Percentiles rank a stretch among this genome's conserved stretches.
phyloP scores from a whole-genome alignment of 805 yeast genomes.

The Wickerhamiella bombiphila region DNA sequence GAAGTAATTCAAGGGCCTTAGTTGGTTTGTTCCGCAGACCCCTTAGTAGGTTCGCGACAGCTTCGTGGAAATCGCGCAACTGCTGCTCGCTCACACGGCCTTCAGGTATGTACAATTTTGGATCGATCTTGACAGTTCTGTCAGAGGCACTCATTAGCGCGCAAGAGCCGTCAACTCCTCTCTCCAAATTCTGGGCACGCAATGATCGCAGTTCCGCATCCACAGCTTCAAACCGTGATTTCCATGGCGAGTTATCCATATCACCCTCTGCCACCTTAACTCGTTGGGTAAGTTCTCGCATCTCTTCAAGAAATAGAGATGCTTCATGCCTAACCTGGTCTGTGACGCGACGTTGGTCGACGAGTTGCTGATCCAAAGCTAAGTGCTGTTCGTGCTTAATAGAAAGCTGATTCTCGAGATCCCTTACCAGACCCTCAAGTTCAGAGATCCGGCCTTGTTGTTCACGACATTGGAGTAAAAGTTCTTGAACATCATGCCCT shows the following conservation, averaged over 20 bases:
- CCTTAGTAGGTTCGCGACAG: slow-evolving; percentile 24
- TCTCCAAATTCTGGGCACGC: slow-evolving; percentile 10
- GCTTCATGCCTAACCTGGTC: slow-evolving; percentile 28
- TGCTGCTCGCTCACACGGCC: slow-evolving; percentile 20
- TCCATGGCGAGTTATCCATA: slow-evolving; percentile 26
- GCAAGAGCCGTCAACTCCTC: slow-evolving; percentile 2
- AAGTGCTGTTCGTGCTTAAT: neutral
- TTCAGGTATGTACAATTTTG: slow-evolving; percentile 6
- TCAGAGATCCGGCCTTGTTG: neutral
- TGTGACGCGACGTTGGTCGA: slow-evolving; percentile 20
- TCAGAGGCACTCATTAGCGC: neutral
- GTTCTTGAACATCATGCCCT: too few species aligned
- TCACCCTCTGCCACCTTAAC: slow-evolving; percentile 19
- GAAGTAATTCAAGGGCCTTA: slow-evolving; percentile 22
- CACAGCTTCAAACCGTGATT: slow-evolving; percentile 20
- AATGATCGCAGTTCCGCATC: slow-evolving; percentile 18
- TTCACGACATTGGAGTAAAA: neutral
- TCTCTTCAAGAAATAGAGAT: slow-evolving; percentile 23
- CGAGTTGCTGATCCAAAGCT: slow-evolving; percentile 11
- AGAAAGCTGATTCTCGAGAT: neutral
- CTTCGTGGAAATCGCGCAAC: slow-evolving; percentile 21
- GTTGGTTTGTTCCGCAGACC: slow-evolving; percentile 19
- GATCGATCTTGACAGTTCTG: neutral
- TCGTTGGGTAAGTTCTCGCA: slow-evolving; percentile 24
- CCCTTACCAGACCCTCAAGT: neutral